Percentiles rank a stretch among this genome's conserved stretches.
Conservation (phyloP, 306 rosid genomes). For the Prunus mira region DNA sequence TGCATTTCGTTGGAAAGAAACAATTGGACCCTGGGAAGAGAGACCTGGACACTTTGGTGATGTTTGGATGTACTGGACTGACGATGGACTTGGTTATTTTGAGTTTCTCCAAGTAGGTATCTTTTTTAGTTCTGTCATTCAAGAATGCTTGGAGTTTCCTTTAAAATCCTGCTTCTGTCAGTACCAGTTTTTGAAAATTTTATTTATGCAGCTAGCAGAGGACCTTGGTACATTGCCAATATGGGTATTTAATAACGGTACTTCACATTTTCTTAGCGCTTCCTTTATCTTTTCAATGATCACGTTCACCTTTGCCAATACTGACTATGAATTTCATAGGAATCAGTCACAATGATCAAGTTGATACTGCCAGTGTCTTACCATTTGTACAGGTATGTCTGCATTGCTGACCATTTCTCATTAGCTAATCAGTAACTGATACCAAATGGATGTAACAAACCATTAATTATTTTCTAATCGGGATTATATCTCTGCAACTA, state of each 20-base stretch:
- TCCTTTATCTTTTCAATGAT: conserved; percentile 6
- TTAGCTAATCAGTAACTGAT: background rate
- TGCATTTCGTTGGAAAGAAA: conserved; percentile 93
- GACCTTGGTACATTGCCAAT: conserved; percentile 75
- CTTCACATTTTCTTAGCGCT: conserved; percentile 7
- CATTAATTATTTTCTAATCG: background rate
- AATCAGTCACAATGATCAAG: conserved; percentile 81
- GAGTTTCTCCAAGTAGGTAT: conserved; percentile 85
- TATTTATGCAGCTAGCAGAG: conserved; percentile 69
- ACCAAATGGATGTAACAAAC: background rate
- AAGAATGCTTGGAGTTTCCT: background rate
- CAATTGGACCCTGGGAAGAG: conserved; percentile 92
- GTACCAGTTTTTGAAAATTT: background rate
- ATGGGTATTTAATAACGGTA: conserved; percentile 98
- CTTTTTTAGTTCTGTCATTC: conserved; percentile 3
- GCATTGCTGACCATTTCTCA: background rate
- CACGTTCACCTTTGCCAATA: conserved; percentile 12
- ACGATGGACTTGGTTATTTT: conserved; percentile 91
- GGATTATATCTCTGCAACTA: background rate
- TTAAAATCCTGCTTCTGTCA: background rate
- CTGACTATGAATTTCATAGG: conserved; percentile 45
- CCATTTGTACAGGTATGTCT: conserved; percentile 75
- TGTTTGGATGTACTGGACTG: conserved; percentile 98
- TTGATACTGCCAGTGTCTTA: conserved; percentile 37
- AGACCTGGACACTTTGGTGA: conserved; percentile 99